A percentile compares a stretch with the other conserved stretches of the same genome.
phyloP scores from a whole-genome alignment of 1,284 basidiomycete species.

The Neotropicomus parvogracilis region DNA sequence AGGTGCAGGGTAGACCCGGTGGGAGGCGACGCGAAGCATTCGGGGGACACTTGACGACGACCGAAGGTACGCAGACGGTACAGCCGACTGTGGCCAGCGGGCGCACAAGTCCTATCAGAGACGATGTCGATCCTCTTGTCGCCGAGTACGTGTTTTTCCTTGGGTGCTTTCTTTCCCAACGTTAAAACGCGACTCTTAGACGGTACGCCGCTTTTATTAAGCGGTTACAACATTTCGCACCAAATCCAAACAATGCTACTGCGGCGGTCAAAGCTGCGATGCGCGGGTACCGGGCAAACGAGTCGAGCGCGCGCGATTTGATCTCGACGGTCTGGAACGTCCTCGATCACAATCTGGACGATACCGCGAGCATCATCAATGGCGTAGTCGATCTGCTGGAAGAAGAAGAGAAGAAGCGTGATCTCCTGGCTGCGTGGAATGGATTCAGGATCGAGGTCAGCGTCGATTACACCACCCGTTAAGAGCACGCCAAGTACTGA shows the following conservation, averaged over 20 bases:
- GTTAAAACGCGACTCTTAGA: conserved; percentile 37
- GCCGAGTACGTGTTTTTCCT: conserved; percentile 45
- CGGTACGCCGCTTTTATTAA: conserved; percentile 68
- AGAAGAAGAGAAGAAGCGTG: conserved; percentile 80
- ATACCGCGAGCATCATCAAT: conserved; percentile 75
- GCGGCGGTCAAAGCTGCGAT: conserved; percentile 79
- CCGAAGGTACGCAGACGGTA: conserved; percentile 31
- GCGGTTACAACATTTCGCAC: conserved; percentile 64
- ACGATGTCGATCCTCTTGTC: conserved; percentile 51
- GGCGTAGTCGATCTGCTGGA: conserved; percentile 79
- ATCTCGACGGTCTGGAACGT: conserved; percentile 86
- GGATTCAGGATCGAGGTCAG: conserved; percentile 77
- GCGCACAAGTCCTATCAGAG: conserved; percentile 40
- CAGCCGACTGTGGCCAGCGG: conserved; percentile 36
- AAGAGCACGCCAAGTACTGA: background rate
- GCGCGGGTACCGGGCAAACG: conserved; percentile 74
- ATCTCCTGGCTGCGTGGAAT: conserved; percentile 76
- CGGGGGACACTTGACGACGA: conserved; percentile 63
- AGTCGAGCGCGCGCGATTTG: conserved; percentile 80
- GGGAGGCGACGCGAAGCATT: conserved; percentile 60
- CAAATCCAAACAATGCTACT: conserved; percentile 70
- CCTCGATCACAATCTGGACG: conserved; percentile 73
- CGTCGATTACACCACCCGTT: background rate
- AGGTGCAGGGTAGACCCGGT: conserved; percentile 34
- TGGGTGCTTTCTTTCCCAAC: background rate